These are phyloP conservation scores for Spergularia marina DNA, from an alignment of 148 eudicot species.

Conservation along the genomic window DNA sequence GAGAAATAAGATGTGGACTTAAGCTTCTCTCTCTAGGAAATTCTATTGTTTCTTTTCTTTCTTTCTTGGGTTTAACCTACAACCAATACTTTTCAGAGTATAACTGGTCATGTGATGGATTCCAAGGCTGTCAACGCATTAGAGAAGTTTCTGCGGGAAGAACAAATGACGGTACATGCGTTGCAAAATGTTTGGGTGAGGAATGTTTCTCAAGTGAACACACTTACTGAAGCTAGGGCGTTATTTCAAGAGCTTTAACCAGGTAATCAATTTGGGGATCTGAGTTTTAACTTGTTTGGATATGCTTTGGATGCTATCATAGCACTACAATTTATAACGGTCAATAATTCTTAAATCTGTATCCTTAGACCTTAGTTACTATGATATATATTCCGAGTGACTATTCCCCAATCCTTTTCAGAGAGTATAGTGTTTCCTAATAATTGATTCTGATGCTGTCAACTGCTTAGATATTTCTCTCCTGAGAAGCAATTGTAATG, in stretches of 20 bases:
- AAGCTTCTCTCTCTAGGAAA: background rate
- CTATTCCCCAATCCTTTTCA: background rate
- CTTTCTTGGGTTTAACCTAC: background rate
- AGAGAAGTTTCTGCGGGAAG: conserved; percentile 43
- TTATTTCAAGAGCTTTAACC: conserved; percentile 40
- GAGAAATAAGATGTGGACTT: too few relatives aligned
- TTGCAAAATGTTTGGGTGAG: conserved; percentile 67
- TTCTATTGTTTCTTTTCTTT: background rate
- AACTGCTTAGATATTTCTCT: conserved; percentile 8
- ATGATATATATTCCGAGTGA: background rate
- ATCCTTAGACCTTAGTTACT: too few relatives aligned
- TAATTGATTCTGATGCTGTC: background rate
- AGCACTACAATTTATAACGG: conserved; percentile 4
- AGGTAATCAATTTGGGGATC: conserved; percentile 21
- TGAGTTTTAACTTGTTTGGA: background rate
- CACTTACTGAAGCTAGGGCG: conserved; percentile 62
- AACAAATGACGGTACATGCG: conserved; percentile 51
- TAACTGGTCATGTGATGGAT: conserved; percentile 60
- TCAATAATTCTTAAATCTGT: background rate
- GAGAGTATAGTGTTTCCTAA: background rate
- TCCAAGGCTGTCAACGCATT: conserved; percentile 31
- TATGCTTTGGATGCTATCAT: background rate
- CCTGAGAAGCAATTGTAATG: background rate
- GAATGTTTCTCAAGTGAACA: conserved; percentile 45
- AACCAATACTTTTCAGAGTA: conserved; percentile 40